Base-by-base conservation (phyloP, 73 alveolate genomes). In the Paramecium octaurelia region DNA sequence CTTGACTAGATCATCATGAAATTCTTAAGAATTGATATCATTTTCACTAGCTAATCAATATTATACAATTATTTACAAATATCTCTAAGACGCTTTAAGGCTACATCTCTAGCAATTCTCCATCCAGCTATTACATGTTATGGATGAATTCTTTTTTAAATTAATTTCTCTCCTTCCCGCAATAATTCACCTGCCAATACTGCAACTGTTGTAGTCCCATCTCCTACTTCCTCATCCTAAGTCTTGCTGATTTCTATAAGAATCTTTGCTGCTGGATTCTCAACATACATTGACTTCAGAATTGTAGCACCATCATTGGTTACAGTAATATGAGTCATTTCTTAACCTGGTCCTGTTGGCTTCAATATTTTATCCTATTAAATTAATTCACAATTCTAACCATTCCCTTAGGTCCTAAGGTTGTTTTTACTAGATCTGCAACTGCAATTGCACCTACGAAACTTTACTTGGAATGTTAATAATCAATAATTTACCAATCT, bases 371-470 rank as follows among this genome's bases (percentile, higher is more conserved):
- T 98, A 84, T 98, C 99, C 94, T 89, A 89, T 40, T 6, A 42
- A 21, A 59, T 70, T 8, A 23, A 31, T 29, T 48, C 69, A 18
- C 23, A 18, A 87, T 44, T 83, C 34, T 27, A 42, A 89, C 94
- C 99, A 98, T 98, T 43, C 99, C 99, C 93, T 98, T 98, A 54
- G 99, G 99, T 20, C 99, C 99, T 80, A 98, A 94, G 42, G 99
- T 98, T 20, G 99, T 95, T 92, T 98, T 98, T 68, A 98, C 99
- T 73, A 98, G 85, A 86, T 98, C 99, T 71, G 99, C 99, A 21
- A 98, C 98, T 23, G 99, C 99, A 64, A 98, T 97, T 23, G 99
- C 99, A 2, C 99, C 99, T 20, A 98, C 98, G 90, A 98, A 98
- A 40, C 99, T 90, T 77, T 94, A 89, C 94, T 89, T 46, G 10